Percentiles rank a stretch among this genome's conserved stretches.
These are phyloP conservation scores for Starmerella bombi DNA, from an alignment of 805 yeast genomes.

Conservation along the genomic window DNA sequence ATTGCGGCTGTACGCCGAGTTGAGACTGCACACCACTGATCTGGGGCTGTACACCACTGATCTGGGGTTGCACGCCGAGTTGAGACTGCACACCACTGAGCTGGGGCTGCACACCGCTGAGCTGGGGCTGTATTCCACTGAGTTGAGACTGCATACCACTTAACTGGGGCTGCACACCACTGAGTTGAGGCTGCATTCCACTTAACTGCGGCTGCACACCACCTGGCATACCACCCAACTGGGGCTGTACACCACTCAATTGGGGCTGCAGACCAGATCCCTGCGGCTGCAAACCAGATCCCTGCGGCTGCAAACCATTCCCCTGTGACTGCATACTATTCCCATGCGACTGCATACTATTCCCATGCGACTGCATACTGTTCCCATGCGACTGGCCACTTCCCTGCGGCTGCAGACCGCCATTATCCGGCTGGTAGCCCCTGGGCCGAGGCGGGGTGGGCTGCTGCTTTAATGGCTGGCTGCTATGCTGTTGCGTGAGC, in stretches of 20 bases:
- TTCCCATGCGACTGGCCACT: slow-evolving; percentile 3
- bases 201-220: slow-evolving; percentile 2
- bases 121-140: too few relatives aligned
- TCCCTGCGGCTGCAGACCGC: slow-evolving; percentile 9
- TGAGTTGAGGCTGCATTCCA: slow-evolving; percentile 3
- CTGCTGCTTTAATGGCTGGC: neutral
- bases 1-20: neutral
- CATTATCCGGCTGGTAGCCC: neutral
- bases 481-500: slow-evolving; percentile 7
- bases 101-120: too few relatives aligned
- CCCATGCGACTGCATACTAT: slow-evolving; percentile 1
- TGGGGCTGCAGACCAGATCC: slow-evolving; percentile 1
- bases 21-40: neutral
- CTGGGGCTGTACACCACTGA: neutral
- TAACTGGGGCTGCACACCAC: too few relatives aligned
- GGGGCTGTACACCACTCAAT: neutral
- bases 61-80: too few relatives aligned
- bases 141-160: slow-evolving; percentile 7
- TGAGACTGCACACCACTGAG: too few relatives aligned
- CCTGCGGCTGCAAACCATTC: neutral
- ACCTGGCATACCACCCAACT: neutral
- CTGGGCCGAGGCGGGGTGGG: neutral
- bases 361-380: neutral
- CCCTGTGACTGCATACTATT: neutral
- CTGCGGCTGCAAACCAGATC: neutral